Evolutionary conservation across 805 yeast genomes (phyloP).

Genomic region (Starmerella apicola): DNA sequence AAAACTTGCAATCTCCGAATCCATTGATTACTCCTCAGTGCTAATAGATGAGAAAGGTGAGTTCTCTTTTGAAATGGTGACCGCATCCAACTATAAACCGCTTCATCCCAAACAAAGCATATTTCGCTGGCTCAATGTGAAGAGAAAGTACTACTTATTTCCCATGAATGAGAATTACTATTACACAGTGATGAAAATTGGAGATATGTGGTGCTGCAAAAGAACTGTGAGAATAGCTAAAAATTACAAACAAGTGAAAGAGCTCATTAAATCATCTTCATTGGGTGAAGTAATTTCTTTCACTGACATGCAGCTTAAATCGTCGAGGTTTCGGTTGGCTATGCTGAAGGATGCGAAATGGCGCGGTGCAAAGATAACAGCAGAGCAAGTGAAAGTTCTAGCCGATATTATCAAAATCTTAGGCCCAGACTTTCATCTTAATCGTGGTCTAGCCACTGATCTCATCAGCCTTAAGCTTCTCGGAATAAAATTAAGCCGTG

Average conservation of each 20-base stretch:
- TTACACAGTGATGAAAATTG: not conserved
- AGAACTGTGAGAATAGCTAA: not conserved
- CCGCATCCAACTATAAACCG: constrained; percentile 7
- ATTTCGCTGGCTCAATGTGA: constrained; percentile 9
- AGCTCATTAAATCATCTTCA: not conserved
- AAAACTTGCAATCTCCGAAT: not conserved
- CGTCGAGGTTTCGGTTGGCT: not conserved
- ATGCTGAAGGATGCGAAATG: not conserved
- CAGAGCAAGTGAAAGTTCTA: constrained; percentile 1
- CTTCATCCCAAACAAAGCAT: constrained; percentile 11
- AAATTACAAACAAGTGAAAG: constrained; percentile 2
- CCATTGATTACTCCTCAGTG: constrained; percentile 4
- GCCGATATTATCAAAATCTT: not conserved
- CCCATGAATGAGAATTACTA: not conserved
- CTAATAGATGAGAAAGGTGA: constrained; percentile 1
- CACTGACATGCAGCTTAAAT: constrained; percentile 3
- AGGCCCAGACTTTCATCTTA: not conserved
- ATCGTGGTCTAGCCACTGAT: constrained; percentile 12
- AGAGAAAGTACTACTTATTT: constrained; percentile 14
- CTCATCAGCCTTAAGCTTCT: constrained; percentile 13
- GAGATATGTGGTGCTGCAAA: not conserved
- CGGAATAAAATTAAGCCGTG: constrained; percentile 12
- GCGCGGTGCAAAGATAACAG: not conserved
- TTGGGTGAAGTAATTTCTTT: constrained; percentile 5
- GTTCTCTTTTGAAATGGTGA: constrained; percentile 3